Percentiles rank a stretch among this genome's conserved stretches.
phyloP scores from a whole-genome alignment of 257 asterid genomes.

The Paraleonurus japonicus region DNA sequence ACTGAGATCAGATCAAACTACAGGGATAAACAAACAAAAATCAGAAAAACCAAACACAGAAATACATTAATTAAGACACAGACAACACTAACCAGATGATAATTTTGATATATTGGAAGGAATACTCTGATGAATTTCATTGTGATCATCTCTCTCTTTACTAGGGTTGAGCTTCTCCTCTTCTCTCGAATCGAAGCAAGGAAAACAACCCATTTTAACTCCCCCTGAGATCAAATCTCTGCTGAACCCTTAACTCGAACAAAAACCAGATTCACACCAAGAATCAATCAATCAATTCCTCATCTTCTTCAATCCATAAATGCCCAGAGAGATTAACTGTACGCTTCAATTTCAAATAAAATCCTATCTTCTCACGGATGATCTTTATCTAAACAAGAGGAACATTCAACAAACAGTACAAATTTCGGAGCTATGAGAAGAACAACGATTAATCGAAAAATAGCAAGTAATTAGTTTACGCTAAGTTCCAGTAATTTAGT shows the following conservation, averaged over 20 bases:
- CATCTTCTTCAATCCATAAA: conserved; percentile 35
- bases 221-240: conserved; percentile 34
- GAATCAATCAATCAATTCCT: conserved; percentile 36
- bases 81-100: conserved; percentile 70
- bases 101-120: conserved; percentile 74
- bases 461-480: conserved; percentile 21
- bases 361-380: conserved; percentile 14
- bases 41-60: neutral
- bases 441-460: conserved; percentile 4
- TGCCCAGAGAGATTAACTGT: conserved; percentile 13
- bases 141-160: conserved; percentile 56
- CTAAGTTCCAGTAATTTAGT: conserved; percentile 26
- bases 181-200: conserved; percentile 88
- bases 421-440: conserved; percentile 8
- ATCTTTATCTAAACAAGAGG: conserved; percentile 18
- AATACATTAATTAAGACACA: neutral
- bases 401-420: conserved; percentile 19
- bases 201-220: conserved; percentile 83
- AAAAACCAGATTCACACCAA: conserved; percentile 33
- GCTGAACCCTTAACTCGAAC: conserved; percentile 27
- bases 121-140: conserved; percentile 51
- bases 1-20: conserved; percentile 55
- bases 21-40: neutral
- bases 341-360: conserved; percentile 25
- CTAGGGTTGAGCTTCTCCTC: conserved; percentile 71